A percentile compares a stretch with the other conserved stretches of the same genome.
phyloP scores from a whole-genome alignment of 2,329 filamentous ascomycete genomes.

The Sclerotinia sclerotiorum region DNA sequence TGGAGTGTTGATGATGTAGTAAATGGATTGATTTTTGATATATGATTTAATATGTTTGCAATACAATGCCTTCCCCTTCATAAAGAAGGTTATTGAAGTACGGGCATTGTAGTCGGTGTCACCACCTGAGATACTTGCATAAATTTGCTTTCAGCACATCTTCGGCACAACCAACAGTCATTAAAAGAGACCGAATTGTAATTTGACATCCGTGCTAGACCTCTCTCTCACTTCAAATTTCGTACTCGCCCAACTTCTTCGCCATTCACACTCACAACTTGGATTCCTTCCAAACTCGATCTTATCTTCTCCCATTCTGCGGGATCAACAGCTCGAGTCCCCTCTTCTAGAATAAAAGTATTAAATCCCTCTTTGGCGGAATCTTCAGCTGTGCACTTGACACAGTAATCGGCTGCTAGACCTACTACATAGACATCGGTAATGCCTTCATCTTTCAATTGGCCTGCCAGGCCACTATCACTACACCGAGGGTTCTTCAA shows the following conservation, averaged over 20 bases:
- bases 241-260: conserved; percentile 48
- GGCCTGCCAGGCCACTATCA: conserved; percentile 61
- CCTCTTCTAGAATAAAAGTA: conserved; percentile 77
- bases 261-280: conserved; percentile 58
- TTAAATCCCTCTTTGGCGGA: conserved; percentile 72
- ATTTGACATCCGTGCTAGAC: conserved; percentile 98
- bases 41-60: conserved; percentile 27
- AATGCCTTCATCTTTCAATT: conserved; percentile 57
- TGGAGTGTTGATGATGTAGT: not conserved
- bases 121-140: conserved; percentile 37
- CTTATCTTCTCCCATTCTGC: conserved; percentile 54
- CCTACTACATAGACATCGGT: conserved; percentile 86
- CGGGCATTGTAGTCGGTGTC: conserved; percentile 34
- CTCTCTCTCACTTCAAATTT: not conserved
- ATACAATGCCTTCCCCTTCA: conserved; percentile 30
- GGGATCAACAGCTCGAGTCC: conserved; percentile 69
- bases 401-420: conserved; percentile 86
- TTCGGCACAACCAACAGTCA: conserved; percentile 97
- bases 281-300: conserved; percentile 60
- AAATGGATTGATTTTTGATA: not conserved
- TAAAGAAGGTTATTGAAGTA: conserved; percentile 28
- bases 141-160: conserved; percentile 85
- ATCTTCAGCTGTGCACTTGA: conserved; percentile 78
- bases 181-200: conserved; percentile 79
- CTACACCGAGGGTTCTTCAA: conserved; percentile 61